Base-by-base conservation (phyloP, 768 basidiomycete species). In the Agrocybe chaxingu region DNA sequence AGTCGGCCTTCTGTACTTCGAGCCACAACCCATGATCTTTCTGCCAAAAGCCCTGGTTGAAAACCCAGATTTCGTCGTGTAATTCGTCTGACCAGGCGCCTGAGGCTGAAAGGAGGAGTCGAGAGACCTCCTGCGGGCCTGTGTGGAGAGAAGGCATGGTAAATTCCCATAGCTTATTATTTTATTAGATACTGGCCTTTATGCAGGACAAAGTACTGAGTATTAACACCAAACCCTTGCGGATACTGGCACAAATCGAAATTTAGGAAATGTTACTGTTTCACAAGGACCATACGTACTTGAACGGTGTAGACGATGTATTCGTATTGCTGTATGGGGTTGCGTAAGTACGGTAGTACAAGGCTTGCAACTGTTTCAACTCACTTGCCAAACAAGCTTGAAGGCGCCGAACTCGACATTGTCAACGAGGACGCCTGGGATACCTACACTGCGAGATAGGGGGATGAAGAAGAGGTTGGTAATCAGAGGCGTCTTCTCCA, bases 11-110 rank as follows among this genome's bases (percentile, higher is more conserved):
- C 61, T 85, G 81, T 13, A 85, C 65, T 54, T 80, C 77, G 3
- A 52, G 42, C 85, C 85, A 92, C 10, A 92, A 76, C 0, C 57
- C 58, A 42, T 71, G 73, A 57, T 81, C 76, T 60, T 90, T 89
- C 13, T 54, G 47, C 91, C 90, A 93, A 32, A 60, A 78, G 0
- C 84, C 82, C 52, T 80, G 76, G 51, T 91, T 81, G 66, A 80
- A 92, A 4, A 92, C 85, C 78, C 87, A 86, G 47, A 92, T 78
- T 55, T 91, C 87, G 3, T 84, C 67, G 47, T 88, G 84, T 8
- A 82, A 66, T 31, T 75, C 71, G 41, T 84, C 66, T 4, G 67
- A 51, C 69, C 75, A 85, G 18, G 77, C 62, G 1, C 83, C 86
- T 3, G 72, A 69, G 3, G 75, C 69, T 10, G 84, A 61, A 7